Conservation (phyloP, 305 asterid genomes). For the Fraxinus angustifolia region DNA sequence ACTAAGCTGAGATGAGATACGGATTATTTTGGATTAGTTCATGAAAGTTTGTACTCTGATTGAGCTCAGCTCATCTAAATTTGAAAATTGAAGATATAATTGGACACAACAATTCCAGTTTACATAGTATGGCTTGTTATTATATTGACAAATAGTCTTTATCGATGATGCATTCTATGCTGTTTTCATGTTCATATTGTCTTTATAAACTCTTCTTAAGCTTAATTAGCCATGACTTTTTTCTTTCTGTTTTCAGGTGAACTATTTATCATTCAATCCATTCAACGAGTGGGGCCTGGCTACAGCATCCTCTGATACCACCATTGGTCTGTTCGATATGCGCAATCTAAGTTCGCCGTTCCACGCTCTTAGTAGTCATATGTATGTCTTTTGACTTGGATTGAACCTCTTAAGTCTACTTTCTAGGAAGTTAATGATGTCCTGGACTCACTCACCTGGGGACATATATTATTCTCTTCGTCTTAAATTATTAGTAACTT, state of each 20-base stretch:
- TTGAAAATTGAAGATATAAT: constrained; percentile 5
- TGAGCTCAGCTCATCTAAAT: not conserved
- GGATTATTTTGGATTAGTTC: not conserved
- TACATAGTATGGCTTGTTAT: not conserved
- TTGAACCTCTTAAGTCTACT: not conserved
- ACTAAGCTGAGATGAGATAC: constrained; percentile 6
- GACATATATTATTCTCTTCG: not conserved
- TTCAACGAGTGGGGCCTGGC: constrained; percentile 87
- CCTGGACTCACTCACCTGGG: not conserved
- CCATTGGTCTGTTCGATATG: constrained; percentile 86
- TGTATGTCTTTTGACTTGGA: constrained; percentile 45
- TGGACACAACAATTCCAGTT: not conserved
- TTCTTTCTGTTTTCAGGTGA: constrained; percentile 58
- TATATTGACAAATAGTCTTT: not conserved
- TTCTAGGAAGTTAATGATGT: not conserved
- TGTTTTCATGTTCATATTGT: constrained; percentile 8
- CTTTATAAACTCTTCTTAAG: not conserved
- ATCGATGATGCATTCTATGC: not conserved
- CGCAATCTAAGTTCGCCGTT: constrained; percentile 74
- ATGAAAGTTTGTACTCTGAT: not conserved
- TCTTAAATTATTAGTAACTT: not conserved
- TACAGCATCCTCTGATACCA: constrained; percentile 88
- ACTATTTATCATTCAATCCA: constrained; percentile 80
- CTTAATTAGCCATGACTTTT: constrained; percentile 5
- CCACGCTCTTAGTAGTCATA: constrained; percentile 72